These are phyloP conservation scores for Knufia fluminis DNA, from an alignment of 2,329 filamentous ascomycete genomes.

Conservation along the genomic window DNA sequence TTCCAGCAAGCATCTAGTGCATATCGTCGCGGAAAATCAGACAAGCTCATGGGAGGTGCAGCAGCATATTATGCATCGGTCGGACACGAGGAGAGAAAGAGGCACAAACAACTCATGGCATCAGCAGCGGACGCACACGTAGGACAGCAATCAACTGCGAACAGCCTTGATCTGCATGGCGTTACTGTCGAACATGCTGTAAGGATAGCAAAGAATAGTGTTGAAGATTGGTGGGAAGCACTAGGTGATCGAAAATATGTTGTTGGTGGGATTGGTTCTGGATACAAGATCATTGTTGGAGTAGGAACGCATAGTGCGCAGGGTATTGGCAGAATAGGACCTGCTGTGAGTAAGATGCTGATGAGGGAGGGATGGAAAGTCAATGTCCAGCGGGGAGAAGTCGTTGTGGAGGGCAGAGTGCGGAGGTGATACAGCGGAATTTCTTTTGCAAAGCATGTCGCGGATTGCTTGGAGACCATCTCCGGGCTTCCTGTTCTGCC, in stretches of 20 bases:
- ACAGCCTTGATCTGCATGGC: slow-evolving; percentile 69
- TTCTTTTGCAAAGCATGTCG: too few relatives aligned
- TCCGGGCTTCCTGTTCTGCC: too few relatives aligned
- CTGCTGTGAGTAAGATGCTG: slow-evolving; percentile 68
- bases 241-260: slow-evolving; percentile 56
- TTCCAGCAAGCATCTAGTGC: slow-evolving; percentile 50
- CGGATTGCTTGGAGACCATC: too few relatives aligned
- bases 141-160: slow-evolving; percentile 52
- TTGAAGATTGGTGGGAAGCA: slow-evolving; percentile 65
- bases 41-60: slow-evolving; percentile 64
- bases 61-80: slow-evolving; percentile 67
- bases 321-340: slow-evolving; percentile 65
- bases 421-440: slow-evolving; percentile 2
- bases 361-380: slow-evolving; percentile 75
- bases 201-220: slow-evolving; percentile 61
- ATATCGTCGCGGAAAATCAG: slow-evolving; percentile 55
- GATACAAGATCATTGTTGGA: slow-evolving; percentile 72
- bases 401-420: slow-evolving; percentile 56
- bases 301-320: slow-evolving; percentile 67
- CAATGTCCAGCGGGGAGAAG: slow-evolving; percentile 59
- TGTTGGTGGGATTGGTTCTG: slow-evolving; percentile 40
- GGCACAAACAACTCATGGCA: slow-evolving; percentile 51
- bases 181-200: slow-evolving; percentile 72
- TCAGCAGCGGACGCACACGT: slow-evolving; percentile 63
- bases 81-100: slow-evolving; percentile 54